Conservation (phyloP, 805 yeast species). For the Yamadazyma philogaea region DNA sequence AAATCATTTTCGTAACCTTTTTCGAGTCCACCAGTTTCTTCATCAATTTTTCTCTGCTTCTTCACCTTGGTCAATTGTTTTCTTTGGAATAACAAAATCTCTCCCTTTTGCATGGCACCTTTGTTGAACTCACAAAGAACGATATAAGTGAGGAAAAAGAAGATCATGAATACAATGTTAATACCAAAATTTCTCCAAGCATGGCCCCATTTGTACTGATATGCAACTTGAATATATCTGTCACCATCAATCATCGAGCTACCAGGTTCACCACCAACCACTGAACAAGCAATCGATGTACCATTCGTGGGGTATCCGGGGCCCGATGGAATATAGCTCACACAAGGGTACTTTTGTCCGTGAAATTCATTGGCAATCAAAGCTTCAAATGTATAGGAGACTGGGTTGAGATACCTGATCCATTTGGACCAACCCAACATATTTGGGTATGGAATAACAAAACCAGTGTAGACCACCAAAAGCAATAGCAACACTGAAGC, state of each 20-base stretch:
- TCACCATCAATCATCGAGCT: conserved; percentile 54
- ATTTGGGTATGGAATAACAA: conserved; percentile 42
- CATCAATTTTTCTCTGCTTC: conserved; percentile 19
- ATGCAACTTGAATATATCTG: conserved; percentile 48
- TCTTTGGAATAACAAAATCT: conserved; percentile 28
- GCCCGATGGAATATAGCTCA: conserved; percentile 57
- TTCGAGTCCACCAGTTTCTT: conserved; percentile 23
- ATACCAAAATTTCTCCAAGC: conserved; percentile 83
- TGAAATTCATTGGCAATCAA: conserved; percentile 66
- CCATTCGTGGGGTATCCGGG: conserved; percentile 40
- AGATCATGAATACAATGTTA: conserved; percentile 47
- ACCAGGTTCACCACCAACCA: conserved; percentile 62
- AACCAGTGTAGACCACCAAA: conserved; percentile 55
- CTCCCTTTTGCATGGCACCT: conserved; percentile 46
- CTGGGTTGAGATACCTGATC: conserved; percentile 43
- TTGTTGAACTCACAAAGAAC: conserved; percentile 36
- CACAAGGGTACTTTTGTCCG: conserved; percentile 53
- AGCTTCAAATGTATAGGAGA: conserved; percentile 50
- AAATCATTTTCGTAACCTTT: conserved; percentile 18
- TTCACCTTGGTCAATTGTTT: conserved; percentile 30
- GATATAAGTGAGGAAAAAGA: conserved; percentile 38
- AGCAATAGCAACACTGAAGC: conserved; percentile 47
- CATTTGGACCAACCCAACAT: conserved; percentile 67
- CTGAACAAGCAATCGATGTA: conserved; percentile 48
- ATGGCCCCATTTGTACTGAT: conserved; percentile 52